Conservation (phyloP, 2,329 filamentous ascomycete genomes). For the Fusarium mundagurra region DNA sequence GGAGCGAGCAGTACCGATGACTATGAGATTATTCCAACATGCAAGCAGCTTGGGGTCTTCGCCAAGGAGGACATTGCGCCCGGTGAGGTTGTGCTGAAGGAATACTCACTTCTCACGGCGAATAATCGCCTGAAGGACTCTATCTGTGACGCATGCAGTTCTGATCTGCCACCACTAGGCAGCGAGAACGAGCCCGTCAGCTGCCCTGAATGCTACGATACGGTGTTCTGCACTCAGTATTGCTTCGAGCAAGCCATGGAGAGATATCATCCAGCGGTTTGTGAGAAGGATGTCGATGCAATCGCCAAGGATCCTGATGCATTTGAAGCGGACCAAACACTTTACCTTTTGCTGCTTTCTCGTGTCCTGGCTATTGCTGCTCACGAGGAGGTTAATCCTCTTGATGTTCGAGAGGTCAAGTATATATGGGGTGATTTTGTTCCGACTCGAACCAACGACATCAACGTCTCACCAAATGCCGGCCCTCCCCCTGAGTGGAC, state of each 20-base stretch:
- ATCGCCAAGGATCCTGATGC: constrained; percentile 72
- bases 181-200: constrained; percentile 58
- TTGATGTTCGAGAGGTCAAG: constrained; percentile 71
- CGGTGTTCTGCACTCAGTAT: constrained; percentile 71
- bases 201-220: constrained; percentile 71
- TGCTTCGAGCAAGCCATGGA: constrained; percentile 68
- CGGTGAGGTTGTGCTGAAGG: constrained; percentile 79
- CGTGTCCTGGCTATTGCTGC: constrained; percentile 71
- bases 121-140: constrained; percentile 88
- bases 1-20: constrained; percentile 60
- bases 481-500: constrained; percentile 71
- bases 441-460: constrained; percentile 60
- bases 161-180: constrained; percentile 71
- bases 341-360: constrained; percentile 71
- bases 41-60: constrained; percentile 88
- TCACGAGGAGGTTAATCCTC: constrained; percentile 69
- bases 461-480: constrained; percentile 62
- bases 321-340: constrained; percentile 66
- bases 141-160: constrained; percentile 89
- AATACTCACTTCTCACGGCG: constrained; percentile 87
- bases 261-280: constrained; percentile 72
- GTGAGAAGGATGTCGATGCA: constrained; percentile 72
- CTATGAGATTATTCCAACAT: constrained; percentile 65
- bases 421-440: constrained; percentile 78
- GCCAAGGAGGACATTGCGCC: constrained; percentile 82